Evolutionary conservation across 2,329 filamentous ascomycete genomes (phyloP).

Genomic region (Colletotrichum nymphaeae): DNA sequence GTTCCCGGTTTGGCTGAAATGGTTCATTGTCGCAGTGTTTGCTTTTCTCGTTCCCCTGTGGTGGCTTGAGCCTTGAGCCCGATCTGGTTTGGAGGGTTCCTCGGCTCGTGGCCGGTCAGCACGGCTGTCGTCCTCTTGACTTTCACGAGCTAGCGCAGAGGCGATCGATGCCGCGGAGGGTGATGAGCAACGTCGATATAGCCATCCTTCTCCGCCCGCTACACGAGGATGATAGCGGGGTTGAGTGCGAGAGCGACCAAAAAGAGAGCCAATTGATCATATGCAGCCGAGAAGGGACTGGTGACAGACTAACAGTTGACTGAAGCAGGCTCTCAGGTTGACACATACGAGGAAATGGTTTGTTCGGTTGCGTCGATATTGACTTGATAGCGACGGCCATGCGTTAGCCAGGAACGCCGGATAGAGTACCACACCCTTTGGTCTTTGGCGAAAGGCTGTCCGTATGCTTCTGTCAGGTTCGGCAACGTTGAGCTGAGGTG

Average conservation of each 20-base stretch:
- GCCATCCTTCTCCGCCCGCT: background rate
- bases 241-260: conserved; percentile 10
- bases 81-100: background rate
- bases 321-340: background rate
- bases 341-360: conserved; percentile 21
- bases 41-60: conserved; percentile 12
- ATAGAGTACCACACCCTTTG: conserved; percentile 23
- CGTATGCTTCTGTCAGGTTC: conserved; percentile 8
- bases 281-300: conserved; percentile 14
- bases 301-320: background rate
- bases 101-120: conserved; percentile 3
- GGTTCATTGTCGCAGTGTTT: conserved; percentile 28
- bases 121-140: background rate
- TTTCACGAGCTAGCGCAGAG: conserved; percentile 21
- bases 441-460: background rate
- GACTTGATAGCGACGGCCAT: background rate
- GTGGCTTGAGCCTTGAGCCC: conserved; percentile 18
- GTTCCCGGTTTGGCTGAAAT: conserved; percentile 13
- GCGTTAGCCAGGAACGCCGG: conserved; percentile 32
- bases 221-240: conserved; percentile 14
- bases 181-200: background rate
- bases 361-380: conserved; percentile 24
- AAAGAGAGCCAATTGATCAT: conserved; percentile 21
- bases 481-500: conserved; percentile 1
- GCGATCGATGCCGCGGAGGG: conserved; percentile 3